Evolutionary conservation across 257 asterid species (phyloP), one percentile per base, ranked within the genome.

Genomic region (Nicotiana sylvestris): DNA sequence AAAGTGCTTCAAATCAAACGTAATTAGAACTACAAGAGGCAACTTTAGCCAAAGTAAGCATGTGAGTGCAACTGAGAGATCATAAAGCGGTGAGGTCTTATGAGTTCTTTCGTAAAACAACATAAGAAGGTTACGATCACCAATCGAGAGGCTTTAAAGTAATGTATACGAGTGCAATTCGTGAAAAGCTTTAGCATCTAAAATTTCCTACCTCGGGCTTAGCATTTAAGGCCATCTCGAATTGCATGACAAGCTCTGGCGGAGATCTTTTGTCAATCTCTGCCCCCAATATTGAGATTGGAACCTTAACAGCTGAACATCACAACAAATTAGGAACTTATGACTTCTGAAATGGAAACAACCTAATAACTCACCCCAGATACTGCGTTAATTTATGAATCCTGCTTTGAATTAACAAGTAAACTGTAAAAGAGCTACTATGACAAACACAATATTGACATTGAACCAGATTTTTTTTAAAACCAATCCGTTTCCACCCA

Each of bases 241-340:
- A 91, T 58, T 87, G 85, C 62, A 85, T 90, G 78, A 92, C 46
- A 27, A 90, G 86, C 88, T 88, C 91, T 4, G 93, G 90, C 17
- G 94, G 91, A 43, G 88, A 84, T 3, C 2, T 5, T 0, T 77
- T 49, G 83, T 92, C 97, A 7, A 37, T 78, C 87, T 92, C 97
- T 15, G 94, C 97, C 85, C 94, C 97, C 77, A 93, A 88, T 27
- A 92, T 39, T 1, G 91, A 82, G 32, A 88, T 76, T 8, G 97
- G 97, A 55, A 87, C 89, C 88, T 93, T 88, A 6, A 91, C 92
- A 25, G 87, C 96, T 93, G 91, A 80, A 13, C 81, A 69, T 16
- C 60, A 51, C 46, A 53, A 62, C 80, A 60, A 25, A 56, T 21
- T 21, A 68, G 35, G 8, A 6, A 18, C 13, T 9, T 82, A 13